A percentile compares a stretch with the other conserved stretches of the same genome.
Evolutionary conservation across 1,284 basidiomycete species (phyloP).

Genomic region (Rhodotorula sp.): DNA sequence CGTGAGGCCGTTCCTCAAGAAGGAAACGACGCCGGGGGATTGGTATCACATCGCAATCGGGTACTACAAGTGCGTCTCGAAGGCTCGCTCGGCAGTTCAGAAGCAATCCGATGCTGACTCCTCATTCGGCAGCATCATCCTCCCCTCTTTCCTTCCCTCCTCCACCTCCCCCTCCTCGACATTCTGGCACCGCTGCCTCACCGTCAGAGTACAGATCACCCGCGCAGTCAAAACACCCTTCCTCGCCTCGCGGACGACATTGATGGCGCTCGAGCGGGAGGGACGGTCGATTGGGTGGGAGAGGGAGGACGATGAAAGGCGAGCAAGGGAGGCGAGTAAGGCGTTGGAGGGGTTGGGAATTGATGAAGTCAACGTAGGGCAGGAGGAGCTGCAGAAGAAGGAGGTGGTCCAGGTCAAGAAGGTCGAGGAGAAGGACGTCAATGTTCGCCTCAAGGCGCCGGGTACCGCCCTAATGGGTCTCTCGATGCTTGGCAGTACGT

Average conservation of each 20-base stretch:
- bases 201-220: constrained; percentile 65
- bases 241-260: constrained; percentile 59
- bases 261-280: constrained; percentile 65
- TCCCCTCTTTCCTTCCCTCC: constrained; percentile 61
- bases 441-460: constrained; percentile 44
- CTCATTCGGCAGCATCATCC: constrained; percentile 58
- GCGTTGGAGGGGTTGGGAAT: constrained; percentile 18
- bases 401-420: neutral
- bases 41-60: constrained; percentile 71
- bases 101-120: neutral
- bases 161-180: constrained; percentile 45
- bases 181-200: constrained; percentile 72
- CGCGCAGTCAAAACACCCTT: constrained; percentile 63
- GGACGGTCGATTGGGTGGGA: constrained; percentile 64
- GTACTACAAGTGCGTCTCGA: constrained; percentile 47
- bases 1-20: constrained; percentile 61
- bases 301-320: constrained; percentile 62
- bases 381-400: neutral
- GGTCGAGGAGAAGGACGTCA: neutral
- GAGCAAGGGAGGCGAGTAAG: neutral
- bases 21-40: constrained; percentile 41
- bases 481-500: constrained; percentile 64
- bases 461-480: constrained; percentile 67
- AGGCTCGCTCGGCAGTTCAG: neutral
- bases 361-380: neutral